A percentile compares a stretch with the other conserved stretches of the same genome.
Evolutionary conservation across 2,329 filamentous ascomycete species (phyloP).

Genomic region (Dactylellina haptotyla): DNA sequence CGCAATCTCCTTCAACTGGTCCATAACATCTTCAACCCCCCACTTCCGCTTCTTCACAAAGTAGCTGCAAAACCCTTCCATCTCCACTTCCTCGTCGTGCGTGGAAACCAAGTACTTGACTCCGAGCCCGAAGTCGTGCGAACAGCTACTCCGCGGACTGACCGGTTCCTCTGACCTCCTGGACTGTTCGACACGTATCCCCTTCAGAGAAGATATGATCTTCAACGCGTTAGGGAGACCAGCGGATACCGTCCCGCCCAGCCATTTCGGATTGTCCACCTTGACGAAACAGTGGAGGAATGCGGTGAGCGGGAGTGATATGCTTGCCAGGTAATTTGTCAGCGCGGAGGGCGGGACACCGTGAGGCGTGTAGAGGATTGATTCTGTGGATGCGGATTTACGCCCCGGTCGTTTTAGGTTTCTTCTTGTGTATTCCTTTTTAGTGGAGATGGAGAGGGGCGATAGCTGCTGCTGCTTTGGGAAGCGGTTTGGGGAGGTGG

Average conservation of each 20-base stretch:
- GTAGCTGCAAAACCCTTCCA: conserved; percentile 50
- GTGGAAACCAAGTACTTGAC: conserved; percentile 46
- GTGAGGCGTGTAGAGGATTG: conserved; percentile 51
- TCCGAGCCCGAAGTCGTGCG: conserved; percentile 18
- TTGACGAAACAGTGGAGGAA: conserved; percentile 49
- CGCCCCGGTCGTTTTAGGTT: conserved; percentile 42
- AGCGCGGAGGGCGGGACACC: conserved; percentile 51
- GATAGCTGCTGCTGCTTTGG: not conserved
- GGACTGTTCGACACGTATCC: conserved; percentile 14
- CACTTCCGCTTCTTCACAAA: conserved; percentile 48
- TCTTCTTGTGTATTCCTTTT: conserved; percentile 5
- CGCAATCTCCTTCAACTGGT: conserved; percentile 32
- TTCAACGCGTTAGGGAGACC: conserved; percentile 36
- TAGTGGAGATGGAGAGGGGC: not conserved
- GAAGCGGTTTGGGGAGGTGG: conserved; percentile 53
- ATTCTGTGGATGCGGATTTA: conserved; percentile 29
- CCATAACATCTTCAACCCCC: conserved; percentile 19
- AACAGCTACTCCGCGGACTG: conserved; percentile 24
- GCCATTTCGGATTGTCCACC: conserved; percentile 48
- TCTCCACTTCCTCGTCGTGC: conserved; percentile 46
- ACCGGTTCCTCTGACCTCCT: conserved; percentile 26
- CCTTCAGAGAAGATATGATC: conserved; percentile 31
- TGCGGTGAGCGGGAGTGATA: conserved; percentile 42
- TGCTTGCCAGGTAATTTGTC: conserved; percentile 28
- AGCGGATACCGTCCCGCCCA: conserved; percentile 38